A percentile compares a stretch with the other conserved stretches of the same genome.
Evolutionary conservation across 345 rosid genomes (phyloP).

Genomic region (Raphanus raphanistrum): DNA sequence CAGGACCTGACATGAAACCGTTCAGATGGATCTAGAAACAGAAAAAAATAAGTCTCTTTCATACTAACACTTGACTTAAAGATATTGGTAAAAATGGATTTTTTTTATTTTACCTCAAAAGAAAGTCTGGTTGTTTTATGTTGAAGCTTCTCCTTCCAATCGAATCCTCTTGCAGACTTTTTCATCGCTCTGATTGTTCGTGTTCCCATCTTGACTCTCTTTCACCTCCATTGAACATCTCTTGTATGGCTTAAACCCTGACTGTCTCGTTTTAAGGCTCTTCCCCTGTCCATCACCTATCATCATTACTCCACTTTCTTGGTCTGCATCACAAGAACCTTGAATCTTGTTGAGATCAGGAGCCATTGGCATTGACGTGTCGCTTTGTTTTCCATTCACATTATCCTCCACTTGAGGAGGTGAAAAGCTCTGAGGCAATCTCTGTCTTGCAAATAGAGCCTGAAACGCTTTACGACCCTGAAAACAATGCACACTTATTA

Average conservation of each 20-base stretch:
- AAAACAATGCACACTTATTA: background rate
- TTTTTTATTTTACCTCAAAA: conserved; percentile 30
- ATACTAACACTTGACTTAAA: conserved; percentile 26
- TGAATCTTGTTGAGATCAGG: conserved; percentile 45
- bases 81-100: conserved; percentile 14
- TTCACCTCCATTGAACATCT: conserved; percentile 81
- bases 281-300: conserved; percentile 59
- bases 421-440: conserved; percentile 94
- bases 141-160: conserved; percentile 67
- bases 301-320: conserved; percentile 51
- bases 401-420: conserved; percentile 51
- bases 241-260: conserved; percentile 97
- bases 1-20: conserved; percentile 27
- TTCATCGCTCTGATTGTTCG: conserved; percentile 62
- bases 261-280: conserved; percentile 51
- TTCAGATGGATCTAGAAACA: conserved; percentile 25
- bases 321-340: conserved; percentile 46
- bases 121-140: conserved; percentile 20
- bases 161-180: conserved; percentile 83
- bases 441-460: conserved; percentile 83
- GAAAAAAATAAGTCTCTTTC: conserved; percentile 5
- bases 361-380: conserved; percentile 29
- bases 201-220: conserved; percentile 52
- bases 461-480: conserved; percentile 91
- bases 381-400: conserved; percentile 37